These are phyloP conservation scores for Vigna hirtella DNA, from an alignment of 306 rosid species.

Conservation along the genomic window DNA sequence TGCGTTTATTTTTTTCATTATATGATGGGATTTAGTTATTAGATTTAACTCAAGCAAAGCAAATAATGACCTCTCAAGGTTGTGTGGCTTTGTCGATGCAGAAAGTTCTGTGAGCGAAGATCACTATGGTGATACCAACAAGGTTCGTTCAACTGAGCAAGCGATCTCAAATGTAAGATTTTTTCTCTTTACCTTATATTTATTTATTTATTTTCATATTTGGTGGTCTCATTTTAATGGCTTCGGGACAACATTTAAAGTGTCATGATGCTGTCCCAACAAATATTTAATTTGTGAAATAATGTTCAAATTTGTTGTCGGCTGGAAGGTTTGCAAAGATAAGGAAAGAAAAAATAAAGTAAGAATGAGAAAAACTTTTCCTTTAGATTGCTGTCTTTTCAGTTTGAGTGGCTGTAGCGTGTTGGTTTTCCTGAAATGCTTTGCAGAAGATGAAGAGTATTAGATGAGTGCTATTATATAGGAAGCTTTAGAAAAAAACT, in stretches of 20 bases:
- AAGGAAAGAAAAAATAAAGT: background rate
- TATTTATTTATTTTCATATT: background rate
- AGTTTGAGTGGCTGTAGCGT: background rate
- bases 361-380: background rate
- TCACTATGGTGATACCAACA: conserved; percentile 43
- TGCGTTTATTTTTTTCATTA: background rate
- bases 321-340: background rate
- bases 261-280: conserved; percentile 10
- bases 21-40: background rate
- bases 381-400: background rate
- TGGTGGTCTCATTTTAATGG: conserved; percentile 12
- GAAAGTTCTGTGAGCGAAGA: conserved; percentile 69
- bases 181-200: background rate
- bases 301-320: background rate
- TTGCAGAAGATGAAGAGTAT: conserved; percentile 1
- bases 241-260: background rate
- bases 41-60: conserved; percentile 24
- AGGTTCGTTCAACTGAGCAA: conserved; percentile 51
- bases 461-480: background rate
- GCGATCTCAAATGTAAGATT: conserved; percentile 59
- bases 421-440: conserved; percentile 4
- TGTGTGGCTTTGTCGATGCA: conserved; percentile 50
- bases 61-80: conserved; percentile 33
- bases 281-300: background rate
- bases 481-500: background rate